These are phyloP conservation scores for Scheffersomyces spartinae DNA, from an alignment of 805 yeast species.

Conservation along the genomic window DNA sequence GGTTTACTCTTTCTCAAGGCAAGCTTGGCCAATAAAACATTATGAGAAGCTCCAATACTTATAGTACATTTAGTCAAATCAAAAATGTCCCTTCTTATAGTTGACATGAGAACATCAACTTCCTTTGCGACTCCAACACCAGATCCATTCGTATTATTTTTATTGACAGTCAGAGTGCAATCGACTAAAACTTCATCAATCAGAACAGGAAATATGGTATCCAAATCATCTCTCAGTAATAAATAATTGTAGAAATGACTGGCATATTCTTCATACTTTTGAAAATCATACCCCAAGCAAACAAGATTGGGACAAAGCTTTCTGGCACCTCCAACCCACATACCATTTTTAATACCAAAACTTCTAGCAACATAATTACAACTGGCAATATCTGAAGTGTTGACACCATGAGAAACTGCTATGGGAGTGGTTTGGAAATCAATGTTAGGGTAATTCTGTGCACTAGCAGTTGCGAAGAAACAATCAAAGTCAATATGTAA, in stretches of 20 bases:
- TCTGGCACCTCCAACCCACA: conserved; percentile 72
- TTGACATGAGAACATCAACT: conserved; percentile 13
- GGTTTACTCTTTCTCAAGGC: conserved; percentile 75
- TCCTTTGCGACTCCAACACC: conserved; percentile 4
- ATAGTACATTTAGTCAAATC: conserved; percentile 48
- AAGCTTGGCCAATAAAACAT: conserved; percentile 68
- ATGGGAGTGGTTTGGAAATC: conserved; percentile 39
- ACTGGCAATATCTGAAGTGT: conserved; percentile 73
- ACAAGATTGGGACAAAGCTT: conserved; percentile 55
- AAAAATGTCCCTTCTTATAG: conserved; percentile 31
- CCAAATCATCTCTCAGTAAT: conserved; percentile 30
- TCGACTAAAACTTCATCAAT: conserved; percentile 88
- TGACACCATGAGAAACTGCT: conserved; percentile 54
- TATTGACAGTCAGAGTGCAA: conserved; percentile 8
- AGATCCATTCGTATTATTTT: neutral
- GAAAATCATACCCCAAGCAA: conserved; percentile 63
- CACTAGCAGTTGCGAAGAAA: conserved; percentile 82
- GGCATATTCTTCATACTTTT: conserved; percentile 57
- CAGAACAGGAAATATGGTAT: conserved; percentile 63
- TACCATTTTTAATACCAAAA: conserved; percentile 76
- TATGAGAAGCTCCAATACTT: conserved; percentile 69
- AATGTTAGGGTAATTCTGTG: conserved; percentile 42
- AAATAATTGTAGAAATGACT: conserved; percentile 48
- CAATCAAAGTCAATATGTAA: conserved; percentile 90
- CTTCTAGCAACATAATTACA: conserved; percentile 82